Evolutionary conservation across 163 green algal species (phyloP), one percentile per base, ranked within the genome.

Genomic region (Scenedesmus sp.): DNA sequence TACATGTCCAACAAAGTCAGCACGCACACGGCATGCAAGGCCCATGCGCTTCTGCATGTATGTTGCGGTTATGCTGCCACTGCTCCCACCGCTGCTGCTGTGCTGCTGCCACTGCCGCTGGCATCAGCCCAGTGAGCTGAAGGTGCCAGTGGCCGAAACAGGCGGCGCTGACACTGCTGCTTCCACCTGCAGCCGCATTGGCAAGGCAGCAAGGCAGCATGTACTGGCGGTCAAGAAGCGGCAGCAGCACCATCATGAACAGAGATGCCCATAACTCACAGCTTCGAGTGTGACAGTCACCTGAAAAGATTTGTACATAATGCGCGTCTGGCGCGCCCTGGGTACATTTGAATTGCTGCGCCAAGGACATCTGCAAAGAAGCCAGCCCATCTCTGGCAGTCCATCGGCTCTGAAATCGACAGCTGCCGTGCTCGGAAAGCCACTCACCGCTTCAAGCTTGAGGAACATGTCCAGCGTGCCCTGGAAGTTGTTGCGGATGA

Each of bases 401-500:
- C 51, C 7, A 16, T 22, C 12, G 13, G 51, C 9, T 16, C 5
- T 24, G 51, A 61, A 22, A 61, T 18, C 51, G 22, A 61, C 51
- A 61, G 51, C 51, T 61, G 53, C 53, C 20, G 15, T 6, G 70
- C 70, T 46, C 44, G 73, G 35, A 82, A 10, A 30, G 46, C 68
- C 16, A 4, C 88, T 40, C 76, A 96, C 95, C 93, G 94, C 93
- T 26, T 89, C 88, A 0, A 97, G 91, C 49, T 95, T 93, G 16
- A 95, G 90, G 78, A 95, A 97, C 37, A 94, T 93, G 86, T 98
- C 93, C 15, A 98, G 91, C 0, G 95, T 91, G 51, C 95, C 96
- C 72, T 96, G 94, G 90, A 99, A 98, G 92, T 98, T 97, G 56
- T 95, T 91, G 0, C 97, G 94, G 86, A 99, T 97, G 79, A 97